phyloP scores from a whole-genome alignment of 345 rosid species.

The Laguncularia racemosa region DNA sequence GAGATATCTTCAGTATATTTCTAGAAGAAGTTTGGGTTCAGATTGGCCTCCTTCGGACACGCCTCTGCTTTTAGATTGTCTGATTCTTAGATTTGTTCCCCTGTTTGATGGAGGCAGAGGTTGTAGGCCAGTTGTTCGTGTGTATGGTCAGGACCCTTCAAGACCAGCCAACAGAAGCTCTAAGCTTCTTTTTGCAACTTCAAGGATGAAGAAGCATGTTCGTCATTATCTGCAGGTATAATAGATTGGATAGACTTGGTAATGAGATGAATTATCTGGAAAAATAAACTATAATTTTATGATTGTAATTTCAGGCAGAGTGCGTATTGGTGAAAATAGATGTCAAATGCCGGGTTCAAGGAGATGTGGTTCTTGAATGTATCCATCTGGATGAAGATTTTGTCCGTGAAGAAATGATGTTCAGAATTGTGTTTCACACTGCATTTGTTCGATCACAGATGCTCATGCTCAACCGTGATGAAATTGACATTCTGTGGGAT shows the following conservation, averaged over 20 bases:
- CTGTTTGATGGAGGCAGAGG: constrained; percentile 62
- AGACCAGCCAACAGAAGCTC: constrained; percentile 74
- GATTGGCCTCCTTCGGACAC: constrained; percentile 98
- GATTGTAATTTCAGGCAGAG: constrained; percentile 62
- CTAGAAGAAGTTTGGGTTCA: constrained; percentile 77
- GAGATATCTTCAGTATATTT: constrained; percentile 95
- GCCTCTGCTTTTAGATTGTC: constrained; percentile 76
- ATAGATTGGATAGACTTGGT: constrained; percentile 6
- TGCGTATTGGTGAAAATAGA: constrained; percentile 72
- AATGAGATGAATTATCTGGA: constrained; percentile 13
- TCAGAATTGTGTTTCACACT: constrained; percentile 90
- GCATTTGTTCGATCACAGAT: constrained; percentile 80
- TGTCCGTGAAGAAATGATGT: constrained; percentile 62
- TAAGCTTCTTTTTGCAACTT: constrained; percentile 72
- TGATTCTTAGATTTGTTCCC: constrained; percentile 81
- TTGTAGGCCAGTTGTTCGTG: constrained; percentile 79
- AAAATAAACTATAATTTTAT: constrained; percentile 13
- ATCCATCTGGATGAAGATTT: constrained; percentile 71
- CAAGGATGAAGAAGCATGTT: constrained; percentile 49
- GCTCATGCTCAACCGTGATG: constrained; percentile 67
- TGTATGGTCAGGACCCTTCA: constrained; percentile 83
- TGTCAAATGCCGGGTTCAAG: constrained; percentile 76
- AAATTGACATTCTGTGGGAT: constrained; percentile 83
- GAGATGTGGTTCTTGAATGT: constrained; percentile 95
- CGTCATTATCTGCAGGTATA: constrained; percentile 66